Evolutionary conservation across 1,284 basidiomycete genomes (phyloP), one percentile per base, ranked within the genome.

Genomic region (Uromyces viciae-fabae): DNA sequence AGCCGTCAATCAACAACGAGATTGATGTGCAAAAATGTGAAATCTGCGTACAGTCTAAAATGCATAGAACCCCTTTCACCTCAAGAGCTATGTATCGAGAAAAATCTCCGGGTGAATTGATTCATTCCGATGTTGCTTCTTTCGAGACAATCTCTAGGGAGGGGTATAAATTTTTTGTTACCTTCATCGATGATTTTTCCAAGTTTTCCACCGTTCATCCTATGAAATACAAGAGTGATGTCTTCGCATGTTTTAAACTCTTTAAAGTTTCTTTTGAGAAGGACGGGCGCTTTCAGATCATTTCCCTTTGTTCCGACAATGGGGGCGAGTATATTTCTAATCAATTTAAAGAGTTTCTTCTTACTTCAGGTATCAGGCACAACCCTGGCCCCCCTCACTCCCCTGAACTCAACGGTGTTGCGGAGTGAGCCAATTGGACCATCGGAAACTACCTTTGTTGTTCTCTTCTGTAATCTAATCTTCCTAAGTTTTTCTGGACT

Each of bases 191-290:
- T 28, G 60, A 62, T 25, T 4, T 1, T 25, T 62, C 60, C 33
- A 62, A 62, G 2, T 25, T 28, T 2, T 1, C 33, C n/a, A 25
- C 25, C 1, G 60, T 62, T 1, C 28, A 17, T 2, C 2, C 64
- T 2, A 69, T 69, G 64, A 69, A 69, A 69, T 69, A 15, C 33
- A 69, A 69, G 25, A 69, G 36, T 5, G 22, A 69, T 0, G 5
- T 40, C 2, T 31, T 40, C 1, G 15, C 0, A 0, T 80, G 86
- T 8, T 86, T 88, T 81, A 83, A 84, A 72, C 46, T 80, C 3
- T 88, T 84, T 82, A 84, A 86, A 52, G 83, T 85, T 0, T 78
- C 81, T 75, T 81, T 82, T 3, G 83, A 86, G 72, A 83, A 82
- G 28, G 73, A 82, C 25, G 82, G 82, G 17, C 83, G 83, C 0